phyloP scores from a whole-genome alignment of 768 basidiomycete species.

The Russula vinacea region DNA sequence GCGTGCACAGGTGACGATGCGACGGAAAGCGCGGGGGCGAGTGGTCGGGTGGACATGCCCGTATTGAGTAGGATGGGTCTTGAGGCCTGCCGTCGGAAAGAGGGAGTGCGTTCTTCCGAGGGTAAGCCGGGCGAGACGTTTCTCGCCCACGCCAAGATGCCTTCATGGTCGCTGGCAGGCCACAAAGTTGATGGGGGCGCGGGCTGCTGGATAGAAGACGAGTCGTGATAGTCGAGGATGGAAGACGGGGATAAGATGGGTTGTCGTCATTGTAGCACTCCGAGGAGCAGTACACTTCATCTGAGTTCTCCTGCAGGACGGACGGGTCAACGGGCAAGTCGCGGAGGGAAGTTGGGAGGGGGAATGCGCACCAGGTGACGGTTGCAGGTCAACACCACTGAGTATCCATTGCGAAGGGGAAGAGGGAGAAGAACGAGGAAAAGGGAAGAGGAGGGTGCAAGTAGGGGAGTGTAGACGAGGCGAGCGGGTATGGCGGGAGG shows the following conservation, averaged over 20 bases:
- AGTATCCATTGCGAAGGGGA: constrained; percentile 48
- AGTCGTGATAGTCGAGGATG: constrained; percentile 23
- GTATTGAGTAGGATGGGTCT: constrained; percentile 21
- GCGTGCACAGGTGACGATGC: constrained; percentile 26
- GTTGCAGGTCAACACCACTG: constrained; percentile 72
- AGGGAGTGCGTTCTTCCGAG: constrained; percentile 29
- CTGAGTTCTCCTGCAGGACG: constrained; percentile 35
- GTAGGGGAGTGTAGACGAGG: constrained; percentile 1
- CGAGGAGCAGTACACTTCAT: constrained; percentile 54
- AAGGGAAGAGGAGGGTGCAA: constrained; percentile 26
- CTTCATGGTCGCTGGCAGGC: constrained; percentile 41
- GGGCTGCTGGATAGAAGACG: constrained; percentile 10
- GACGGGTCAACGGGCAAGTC: constrained; percentile 31
- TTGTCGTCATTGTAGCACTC: constrained; percentile 41
- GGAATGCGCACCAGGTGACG: constrained; percentile 50
- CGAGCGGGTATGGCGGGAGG: constrained; percentile 10
- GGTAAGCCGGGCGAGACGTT: constrained; percentile 33
- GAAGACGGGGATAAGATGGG: constrained; percentile 23
- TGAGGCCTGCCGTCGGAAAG: constrained; percentile 8
- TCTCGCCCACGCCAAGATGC: constrained; percentile 45
- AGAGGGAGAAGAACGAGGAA: constrained; percentile 28
- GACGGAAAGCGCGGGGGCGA: constrained; percentile 28
- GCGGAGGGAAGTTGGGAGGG: constrained; percentile 5
- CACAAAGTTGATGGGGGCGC: constrained; percentile 20
- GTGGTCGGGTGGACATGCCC: constrained; percentile 22